phyloP scores from a whole-genome alignment of 441 rosid genomes.

The Gossypium davidsonii region DNA sequence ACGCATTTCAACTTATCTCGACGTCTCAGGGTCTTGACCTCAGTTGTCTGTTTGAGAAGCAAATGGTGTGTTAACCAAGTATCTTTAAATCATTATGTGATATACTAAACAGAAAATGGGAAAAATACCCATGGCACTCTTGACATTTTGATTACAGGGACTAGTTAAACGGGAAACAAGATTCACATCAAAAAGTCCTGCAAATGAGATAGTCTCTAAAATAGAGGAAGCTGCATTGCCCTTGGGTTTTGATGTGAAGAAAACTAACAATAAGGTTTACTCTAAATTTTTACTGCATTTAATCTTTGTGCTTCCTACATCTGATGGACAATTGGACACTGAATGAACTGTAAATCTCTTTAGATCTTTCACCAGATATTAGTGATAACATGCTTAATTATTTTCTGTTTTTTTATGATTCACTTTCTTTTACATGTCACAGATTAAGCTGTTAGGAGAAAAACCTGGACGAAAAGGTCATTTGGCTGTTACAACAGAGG shows the following conservation, averaged over 20 bases:
- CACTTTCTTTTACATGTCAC: slow-evolving; percentile 13
- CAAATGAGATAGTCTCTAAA: slow-evolving; percentile 81
- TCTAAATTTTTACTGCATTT: background rate
- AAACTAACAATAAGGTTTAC: slow-evolving; percentile 77
- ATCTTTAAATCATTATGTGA: background rate
- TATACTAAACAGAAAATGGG: background rate
- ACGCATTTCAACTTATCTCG: slow-evolving; percentile 95
- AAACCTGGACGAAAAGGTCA: slow-evolving; percentile 98
- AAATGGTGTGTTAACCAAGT: slow-evolving; percentile 54
- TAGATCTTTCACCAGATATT: background rate
- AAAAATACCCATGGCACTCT: background rate
- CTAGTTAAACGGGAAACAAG: slow-evolving; percentile 89
- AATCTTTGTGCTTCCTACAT: background rate
- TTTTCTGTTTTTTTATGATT: slow-evolving; percentile 9
- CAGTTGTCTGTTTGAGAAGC: slow-evolving; percentile 81
- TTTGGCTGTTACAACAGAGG: slow-evolving; percentile 91
- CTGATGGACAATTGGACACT: background rate
- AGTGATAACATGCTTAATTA: background rate
- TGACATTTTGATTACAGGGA: slow-evolving; percentile 41
- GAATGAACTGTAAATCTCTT: background rate
- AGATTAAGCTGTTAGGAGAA: slow-evolving; percentile 91
- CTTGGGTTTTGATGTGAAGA: slow-evolving; percentile 89
- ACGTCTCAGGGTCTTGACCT: slow-evolving; percentile 96
- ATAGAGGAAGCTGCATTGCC: slow-evolving; percentile 85
- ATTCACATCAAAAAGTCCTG: slow-evolving; percentile 79